phyloP scores from a whole-genome alignment of 2,329 filamentous ascomycete species.

The Aspergillus fructus region DNA sequence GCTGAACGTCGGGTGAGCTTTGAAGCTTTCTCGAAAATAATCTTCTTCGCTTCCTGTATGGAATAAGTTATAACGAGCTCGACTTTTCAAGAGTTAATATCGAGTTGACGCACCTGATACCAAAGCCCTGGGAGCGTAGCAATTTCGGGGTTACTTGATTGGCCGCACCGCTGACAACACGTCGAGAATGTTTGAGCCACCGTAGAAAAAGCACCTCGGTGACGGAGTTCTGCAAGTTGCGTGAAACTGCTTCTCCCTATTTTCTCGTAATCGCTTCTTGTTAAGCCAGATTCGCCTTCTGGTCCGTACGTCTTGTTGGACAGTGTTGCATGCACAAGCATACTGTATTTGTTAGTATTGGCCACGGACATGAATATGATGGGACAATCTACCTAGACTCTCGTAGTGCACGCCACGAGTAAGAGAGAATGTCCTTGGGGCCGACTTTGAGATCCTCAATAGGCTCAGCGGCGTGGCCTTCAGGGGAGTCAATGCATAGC shows the following conservation, averaged over 20 bases:
- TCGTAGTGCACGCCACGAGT: conserved; percentile 91
- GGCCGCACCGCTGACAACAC: conserved; percentile 69
- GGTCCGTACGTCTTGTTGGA: conserved; percentile 53
- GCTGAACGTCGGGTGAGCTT: conserved; percentile 86
- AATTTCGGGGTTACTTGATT: conserved; percentile 49
- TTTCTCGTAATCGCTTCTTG: conserved; percentile 58
- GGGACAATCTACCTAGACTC: conserved; percentile 70
- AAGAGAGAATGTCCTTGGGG: conserved; percentile 85
- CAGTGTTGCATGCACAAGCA: conserved; percentile 66
- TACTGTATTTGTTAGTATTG: conserved; percentile 51
- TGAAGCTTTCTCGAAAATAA: conserved; percentile 72
- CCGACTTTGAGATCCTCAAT: conserved; percentile 72
- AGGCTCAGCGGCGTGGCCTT: conserved; percentile 66
- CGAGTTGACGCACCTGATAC: conserved; percentile 61
- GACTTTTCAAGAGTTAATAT: neutral
- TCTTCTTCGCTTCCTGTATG: conserved; percentile 54
- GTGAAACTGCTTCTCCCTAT: conserved; percentile 76
- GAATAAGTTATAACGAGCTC: neutral
- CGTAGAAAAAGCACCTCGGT: conserved; percentile 90
- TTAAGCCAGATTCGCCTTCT: conserved; percentile 46
- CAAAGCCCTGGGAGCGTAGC: conserved; percentile 59
- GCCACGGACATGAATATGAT: neutral
- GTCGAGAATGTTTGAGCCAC: conserved; percentile 83
- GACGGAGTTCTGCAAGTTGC: conserved; percentile 78
- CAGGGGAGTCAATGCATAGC: conserved; percentile 90